phyloP scores from a whole-genome alignment of 495 filamentous ascomycete species.

The Penicillium cosmopolitanum region DNA sequence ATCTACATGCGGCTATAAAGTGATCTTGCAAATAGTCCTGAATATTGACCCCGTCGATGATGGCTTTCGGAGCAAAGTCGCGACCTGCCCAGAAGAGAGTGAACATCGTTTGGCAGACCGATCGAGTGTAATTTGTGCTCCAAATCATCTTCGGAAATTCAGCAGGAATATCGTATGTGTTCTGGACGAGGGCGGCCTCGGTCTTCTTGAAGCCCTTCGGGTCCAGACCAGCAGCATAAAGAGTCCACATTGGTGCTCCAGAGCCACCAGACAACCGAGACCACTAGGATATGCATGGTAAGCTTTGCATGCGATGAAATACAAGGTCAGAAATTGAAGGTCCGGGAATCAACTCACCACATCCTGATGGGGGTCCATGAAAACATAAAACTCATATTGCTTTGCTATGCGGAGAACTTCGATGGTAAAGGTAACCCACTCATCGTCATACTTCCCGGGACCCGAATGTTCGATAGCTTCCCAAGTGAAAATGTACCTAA shows the following conservation, averaged over 20 bases:
- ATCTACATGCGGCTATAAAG: slow-evolving; percentile 75
- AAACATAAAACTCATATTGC: slow-evolving; percentile 89
- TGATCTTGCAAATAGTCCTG: slow-evolving; percentile 94
- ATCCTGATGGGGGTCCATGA: slow-evolving; percentile 98
- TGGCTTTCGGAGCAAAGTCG: slow-evolving; percentile 93
- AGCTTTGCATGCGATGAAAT: neutral
- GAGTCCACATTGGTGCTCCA: slow-evolving; percentile 95
- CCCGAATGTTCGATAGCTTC: slow-evolving; percentile 96
- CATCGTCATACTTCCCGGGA: slow-evolving; percentile 92
- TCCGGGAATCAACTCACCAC: slow-evolving; percentile 62
- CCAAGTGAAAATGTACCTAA: slow-evolving; percentile 97
- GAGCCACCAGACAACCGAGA: slow-evolving; percentile 92
- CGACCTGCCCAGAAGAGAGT: slow-evolving; percentile 92
- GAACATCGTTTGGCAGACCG: slow-evolving; percentile 89
- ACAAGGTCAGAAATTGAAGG: neutral
- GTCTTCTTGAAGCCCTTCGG: slow-evolving; percentile 82
- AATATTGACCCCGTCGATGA: slow-evolving; percentile 93
- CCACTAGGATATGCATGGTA: slow-evolving; percentile 62
- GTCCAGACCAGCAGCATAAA: slow-evolving; percentile 91
- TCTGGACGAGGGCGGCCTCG: slow-evolving; percentile 92
- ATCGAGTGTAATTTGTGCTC: slow-evolving; percentile 93
- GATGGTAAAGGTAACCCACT: slow-evolving; percentile 91
- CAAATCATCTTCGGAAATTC: slow-evolving; percentile 98
- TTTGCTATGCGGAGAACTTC: slow-evolving; percentile 80
- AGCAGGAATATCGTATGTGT: slow-evolving; percentile 84